Percentiles rank a stretch among this genome's conserved stretches.
These are phyloP conservation scores for Ophiosphaerella narmari DNA, from an alignment of 2,329 filamentous ascomycete species.

Conservation along the genomic window DNA sequence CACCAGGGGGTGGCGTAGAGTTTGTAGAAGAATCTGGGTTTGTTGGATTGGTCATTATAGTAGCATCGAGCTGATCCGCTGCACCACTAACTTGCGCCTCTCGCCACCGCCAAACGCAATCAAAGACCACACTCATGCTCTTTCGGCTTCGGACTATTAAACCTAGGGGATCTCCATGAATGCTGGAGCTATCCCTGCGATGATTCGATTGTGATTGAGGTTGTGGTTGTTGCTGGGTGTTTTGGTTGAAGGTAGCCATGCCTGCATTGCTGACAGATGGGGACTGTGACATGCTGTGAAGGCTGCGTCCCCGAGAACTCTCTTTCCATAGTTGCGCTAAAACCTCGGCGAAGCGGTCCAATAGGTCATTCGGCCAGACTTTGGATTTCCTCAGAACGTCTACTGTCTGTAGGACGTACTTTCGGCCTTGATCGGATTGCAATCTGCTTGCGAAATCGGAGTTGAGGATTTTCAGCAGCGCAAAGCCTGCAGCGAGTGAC, in stretches of 20 bases:
- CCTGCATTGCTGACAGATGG: constrained; percentile 40
- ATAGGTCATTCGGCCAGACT: constrained; percentile 76
- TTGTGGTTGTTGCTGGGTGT: constrained; percentile 26
- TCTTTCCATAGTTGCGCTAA: constrained; percentile 86
- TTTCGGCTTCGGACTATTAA: constrained; percentile 82
- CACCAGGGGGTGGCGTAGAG: constrained; percentile 62
- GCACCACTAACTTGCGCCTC: constrained; percentile 62
- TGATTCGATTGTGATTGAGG: constrained; percentile 23
- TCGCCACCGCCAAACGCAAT: constrained; percentile 85
- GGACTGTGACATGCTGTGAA: constrained; percentile 45
- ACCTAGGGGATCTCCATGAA: constrained; percentile 71
- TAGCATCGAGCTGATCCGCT: constrained; percentile 57
- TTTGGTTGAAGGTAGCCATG: constrained; percentile 37
- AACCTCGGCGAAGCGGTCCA: constrained; percentile 80
- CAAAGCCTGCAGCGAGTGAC: constrained; percentile 79
- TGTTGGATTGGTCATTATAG: constrained; percentile 85
- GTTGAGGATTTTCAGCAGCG: constrained; percentile 75
- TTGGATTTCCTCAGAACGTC: constrained; percentile 72
- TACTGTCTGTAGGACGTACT: constrained; percentile 73
- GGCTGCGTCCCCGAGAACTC: constrained; percentile 43
- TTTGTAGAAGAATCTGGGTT: constrained; percentile 74
- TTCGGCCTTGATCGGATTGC: constrained; percentile 67
- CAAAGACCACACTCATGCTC: constrained; percentile 84
- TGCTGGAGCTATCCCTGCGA: constrained; percentile 32
- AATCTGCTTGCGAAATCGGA: constrained; percentile 71